Evolutionary conservation across 495 filamentous ascomycete species (phyloP), one percentile per base, ranked within the genome.

Genomic region (Rhypophila decipiens): DNA sequence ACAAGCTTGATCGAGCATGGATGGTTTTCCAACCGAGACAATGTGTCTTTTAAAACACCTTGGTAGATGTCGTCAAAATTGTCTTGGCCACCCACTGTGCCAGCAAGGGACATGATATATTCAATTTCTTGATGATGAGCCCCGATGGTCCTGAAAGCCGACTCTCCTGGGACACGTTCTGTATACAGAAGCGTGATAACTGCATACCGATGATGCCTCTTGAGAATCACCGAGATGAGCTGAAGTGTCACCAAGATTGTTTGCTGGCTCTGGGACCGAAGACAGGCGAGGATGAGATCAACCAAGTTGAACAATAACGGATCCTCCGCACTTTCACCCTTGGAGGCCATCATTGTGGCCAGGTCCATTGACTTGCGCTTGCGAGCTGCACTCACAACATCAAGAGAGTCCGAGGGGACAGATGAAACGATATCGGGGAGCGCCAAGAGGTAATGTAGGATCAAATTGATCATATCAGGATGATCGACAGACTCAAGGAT

Each of bases 271-370:
- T 73, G 73, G 4, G 94, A 97, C 50, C 78, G 73, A n/a, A 96
- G 73, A 57, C 90, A 91, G 12, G 86, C 80, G 2, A 90, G 73
- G 24, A 93, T 80, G n/a, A 99, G 75, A 67, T 97, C 93, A 37
- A 89, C 85, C 29, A 98, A 72, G 57, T 91, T 97, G 70, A 96
- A 96, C 2, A 98, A 74, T 27, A 85, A 78, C 7, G 93, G 94
- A 7, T 88, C 88, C 22, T 88, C 82, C 17, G 80, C 81, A 24
- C 80, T 66, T 49, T 83, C 78, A 21, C 80, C 79, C 49, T 85
- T 79, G 19, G 84, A 77, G 22, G 85, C 77, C 57, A 84, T 78
- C 68, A 78, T 85, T 29, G 81, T 86, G n/a, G 93, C 74, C 0
- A 95, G 79, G 59, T 94, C 84, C 60, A 97, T 71, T 1, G 91